These are phyloP conservation scores for Albizia julibrissin DNA, from an alignment of 306 rosid genomes.

Conservation along the genomic window DNA sequence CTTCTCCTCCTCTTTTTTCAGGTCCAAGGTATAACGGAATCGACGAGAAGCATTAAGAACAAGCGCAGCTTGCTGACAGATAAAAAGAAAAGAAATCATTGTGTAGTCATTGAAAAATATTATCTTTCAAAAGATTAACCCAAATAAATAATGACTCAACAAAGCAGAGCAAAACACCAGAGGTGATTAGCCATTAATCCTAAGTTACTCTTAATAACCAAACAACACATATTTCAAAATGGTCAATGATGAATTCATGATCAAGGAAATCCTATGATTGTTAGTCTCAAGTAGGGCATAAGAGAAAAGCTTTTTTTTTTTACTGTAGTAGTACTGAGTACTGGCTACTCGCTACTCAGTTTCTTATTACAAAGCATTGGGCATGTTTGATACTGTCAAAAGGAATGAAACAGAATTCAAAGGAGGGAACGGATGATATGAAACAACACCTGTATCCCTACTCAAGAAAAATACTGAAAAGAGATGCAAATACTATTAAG, in stretches of 20 bases:
- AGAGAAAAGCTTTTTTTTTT: not conserved
- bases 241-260: not conserved
- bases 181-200: not conserved
- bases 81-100: constrained; percentile 27
- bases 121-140: not conserved
- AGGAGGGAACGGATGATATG: not conserved
- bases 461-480: not conserved
- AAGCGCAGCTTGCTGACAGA: constrained; percentile 82
- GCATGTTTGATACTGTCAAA: not conserved
- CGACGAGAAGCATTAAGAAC: constrained; percentile 97
- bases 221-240: constrained; percentile 1
- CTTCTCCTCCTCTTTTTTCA: constrained; percentile 84
- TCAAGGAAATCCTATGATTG: not conserved
- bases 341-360: not conserved
- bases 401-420: not conserved
- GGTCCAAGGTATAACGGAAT: constrained; percentile 92
- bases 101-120: constrained; percentile 18
- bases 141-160: not conserved
- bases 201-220: not conserved
- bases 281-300: not conserved
- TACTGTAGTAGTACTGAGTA: not conserved
- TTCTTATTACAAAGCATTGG: not conserved
- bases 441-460: not conserved
- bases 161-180: constrained; percentile 5
- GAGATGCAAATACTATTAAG: not conserved